These are phyloP conservation scores for Fusarium sp. DNA, from an alignment of 2,329 filamentous ascomycete genomes.

Conservation along the genomic window DNA sequence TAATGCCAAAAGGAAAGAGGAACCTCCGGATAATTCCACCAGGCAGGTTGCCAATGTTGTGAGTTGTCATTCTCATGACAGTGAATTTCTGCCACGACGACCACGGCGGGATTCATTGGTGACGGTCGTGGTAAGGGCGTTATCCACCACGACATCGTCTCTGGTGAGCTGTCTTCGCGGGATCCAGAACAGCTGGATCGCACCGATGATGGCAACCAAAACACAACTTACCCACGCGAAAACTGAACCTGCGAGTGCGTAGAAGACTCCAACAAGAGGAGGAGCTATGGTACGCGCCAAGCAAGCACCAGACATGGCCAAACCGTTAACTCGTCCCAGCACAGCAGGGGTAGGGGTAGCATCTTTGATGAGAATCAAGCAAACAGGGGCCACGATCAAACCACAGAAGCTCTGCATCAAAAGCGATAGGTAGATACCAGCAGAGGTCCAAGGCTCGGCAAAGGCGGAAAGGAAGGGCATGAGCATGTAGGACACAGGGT, in stretches of 20 bases:
- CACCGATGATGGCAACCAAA: constrained; percentile 40
- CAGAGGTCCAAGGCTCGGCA: constrained; percentile 62
- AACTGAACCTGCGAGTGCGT: constrained; percentile 66
- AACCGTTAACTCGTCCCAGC: constrained; percentile 76
- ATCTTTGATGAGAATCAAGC: constrained; percentile 79
- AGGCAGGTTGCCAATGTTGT: background rate
- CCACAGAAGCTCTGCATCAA: constrained; percentile 74
- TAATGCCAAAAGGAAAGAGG: background rate
- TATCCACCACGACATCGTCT: constrained; percentile 32
- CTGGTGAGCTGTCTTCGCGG: constrained; percentile 19
- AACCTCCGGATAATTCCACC: background rate
- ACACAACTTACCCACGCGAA: constrained; percentile 56
- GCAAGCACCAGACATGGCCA: constrained; percentile 78
- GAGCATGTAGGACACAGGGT: constrained; percentile 74
- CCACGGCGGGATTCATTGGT: constrained; percentile 32
- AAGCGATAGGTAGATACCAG: constrained; percentile 73
- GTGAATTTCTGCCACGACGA: constrained; percentile 20
- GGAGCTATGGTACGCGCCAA: constrained; percentile 76
- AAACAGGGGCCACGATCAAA: constrained; percentile 74
- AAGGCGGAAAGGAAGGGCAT: constrained; percentile 74
- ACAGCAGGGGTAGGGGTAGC: constrained; percentile 70
- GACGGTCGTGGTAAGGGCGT: constrained; percentile 27
- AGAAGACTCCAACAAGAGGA: constrained; percentile 74
- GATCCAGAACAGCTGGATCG: constrained; percentile 39
- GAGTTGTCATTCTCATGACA: background rate